Evolutionary conservation across 805 yeast genomes (phyloP).

Genomic region (Candida silvicultrix): DNA sequence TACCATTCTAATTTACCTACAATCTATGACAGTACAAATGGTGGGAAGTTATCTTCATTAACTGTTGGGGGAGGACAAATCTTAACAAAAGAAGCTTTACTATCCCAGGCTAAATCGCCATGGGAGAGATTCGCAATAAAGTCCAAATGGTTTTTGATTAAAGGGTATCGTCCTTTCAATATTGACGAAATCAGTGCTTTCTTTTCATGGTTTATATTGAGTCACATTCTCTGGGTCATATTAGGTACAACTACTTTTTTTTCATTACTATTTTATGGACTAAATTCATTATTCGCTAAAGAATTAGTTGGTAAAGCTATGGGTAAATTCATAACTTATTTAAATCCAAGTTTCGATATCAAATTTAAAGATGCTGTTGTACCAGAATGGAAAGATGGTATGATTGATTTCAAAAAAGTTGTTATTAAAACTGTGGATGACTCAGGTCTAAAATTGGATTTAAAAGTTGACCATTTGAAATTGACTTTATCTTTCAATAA

Average conservation of each 20-base stretch:
- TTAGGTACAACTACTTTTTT: slow-evolving; percentile 90
- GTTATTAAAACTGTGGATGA: slow-evolving; percentile 56
- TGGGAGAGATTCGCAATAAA: slow-evolving; percentile 43
- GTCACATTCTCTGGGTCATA: slow-evolving; percentile 72
- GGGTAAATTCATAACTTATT: slow-evolving; percentile 68
- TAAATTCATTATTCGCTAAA: slow-evolving; percentile 82
- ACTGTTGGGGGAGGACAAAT: not conserved
- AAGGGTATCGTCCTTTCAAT: slow-evolving; percentile 78
- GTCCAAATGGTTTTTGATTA: slow-evolving; percentile 72
- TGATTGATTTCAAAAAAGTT: slow-evolving; percentile 73
- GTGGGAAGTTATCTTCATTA: too few species aligned
- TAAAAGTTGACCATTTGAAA: slow-evolving; percentile 74
- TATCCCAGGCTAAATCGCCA: slow-evolving; percentile 12
- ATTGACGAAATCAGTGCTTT: slow-evolving; percentile 83
- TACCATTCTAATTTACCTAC: not conserved
- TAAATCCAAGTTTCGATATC: slow-evolving; percentile 70
- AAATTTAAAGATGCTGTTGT: slow-evolving; percentile 86
- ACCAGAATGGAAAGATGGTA: slow-evolving; percentile 88
- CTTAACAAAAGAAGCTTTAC: slow-evolving; percentile 9
- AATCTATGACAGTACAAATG: too few species aligned
- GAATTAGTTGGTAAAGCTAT: slow-evolving; percentile 77
- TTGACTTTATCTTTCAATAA: slow-evolving; percentile 73
- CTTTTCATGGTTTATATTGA: slow-evolving; percentile 84
- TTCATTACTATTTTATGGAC: slow-evolving; percentile 64
- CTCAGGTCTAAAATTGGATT: slow-evolving; percentile 72